Conservation (phyloP, 208 protist genomes). For the Trypanosoma theileri region DNA sequence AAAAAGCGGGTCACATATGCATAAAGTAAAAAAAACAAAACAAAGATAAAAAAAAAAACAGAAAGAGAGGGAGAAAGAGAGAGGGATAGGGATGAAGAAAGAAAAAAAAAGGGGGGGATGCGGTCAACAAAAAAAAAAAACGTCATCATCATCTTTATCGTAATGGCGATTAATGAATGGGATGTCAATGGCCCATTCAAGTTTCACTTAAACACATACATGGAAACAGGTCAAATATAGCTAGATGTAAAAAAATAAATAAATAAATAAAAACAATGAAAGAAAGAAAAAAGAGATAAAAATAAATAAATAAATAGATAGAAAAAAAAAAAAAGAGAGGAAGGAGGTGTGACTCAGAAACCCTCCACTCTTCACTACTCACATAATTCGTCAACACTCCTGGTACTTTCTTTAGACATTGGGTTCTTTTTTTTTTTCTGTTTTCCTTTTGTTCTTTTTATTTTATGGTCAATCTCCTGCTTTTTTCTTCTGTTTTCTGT, state of each 20-base stretch:
- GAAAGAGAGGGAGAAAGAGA: not conserved
- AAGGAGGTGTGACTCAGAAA: not conserved
- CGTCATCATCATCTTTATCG: no score
- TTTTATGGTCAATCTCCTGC: not conserved
- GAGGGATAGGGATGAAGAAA: not conserved
- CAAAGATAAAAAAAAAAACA: not conserved
- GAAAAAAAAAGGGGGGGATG: slow-evolving; percentile 23
- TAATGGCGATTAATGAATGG: no score
- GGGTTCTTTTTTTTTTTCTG: not conserved
- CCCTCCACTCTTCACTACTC: not conserved
- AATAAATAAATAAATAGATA: no score
- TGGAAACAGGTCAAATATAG: no score
- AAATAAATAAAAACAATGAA: slow-evolving; percentile 23
- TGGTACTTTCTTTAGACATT: no score
- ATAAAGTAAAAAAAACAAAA: slow-evolving; percentile 19
- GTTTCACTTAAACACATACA: slow-evolving; percentile 18
- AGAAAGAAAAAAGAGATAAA: no score
- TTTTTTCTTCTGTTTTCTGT: not conserved
- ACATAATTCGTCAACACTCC: no score
- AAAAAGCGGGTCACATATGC: not conserved
- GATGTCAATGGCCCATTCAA: no score
- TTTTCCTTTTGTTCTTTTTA: no score
- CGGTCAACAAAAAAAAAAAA: slow-evolving; percentile 14
- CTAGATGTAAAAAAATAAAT: slow-evolving; percentile 19
- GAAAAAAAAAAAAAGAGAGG: not conserved